phyloP scores from a whole-genome alignment of 2,329 filamentous ascomycete genomes.

The Xylariaceae sp. region DNA sequence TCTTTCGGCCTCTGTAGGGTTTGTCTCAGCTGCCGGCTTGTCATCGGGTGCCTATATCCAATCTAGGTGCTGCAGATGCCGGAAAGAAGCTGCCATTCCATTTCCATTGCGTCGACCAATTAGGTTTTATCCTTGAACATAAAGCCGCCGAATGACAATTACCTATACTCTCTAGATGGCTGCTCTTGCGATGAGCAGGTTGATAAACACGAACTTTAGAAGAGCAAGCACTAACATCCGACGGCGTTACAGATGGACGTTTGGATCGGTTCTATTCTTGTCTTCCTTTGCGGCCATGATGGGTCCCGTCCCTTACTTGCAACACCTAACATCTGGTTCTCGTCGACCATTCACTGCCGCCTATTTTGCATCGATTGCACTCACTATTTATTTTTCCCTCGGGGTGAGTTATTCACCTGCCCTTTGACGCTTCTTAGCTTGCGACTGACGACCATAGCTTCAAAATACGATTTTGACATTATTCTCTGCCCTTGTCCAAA shows the following conservation, averaged over 20 bases:
- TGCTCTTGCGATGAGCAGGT: too few species aligned
- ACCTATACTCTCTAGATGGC: too few species aligned
- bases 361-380: slow-evolving; percentile 87
- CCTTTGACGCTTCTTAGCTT: background rate
- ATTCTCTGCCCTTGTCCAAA: slow-evolving; percentile 76
- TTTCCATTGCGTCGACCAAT: slow-evolving; percentile 8
- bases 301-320: slow-evolving; percentile 78
- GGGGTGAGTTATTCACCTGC: slow-evolving; percentile 62
- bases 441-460: slow-evolving; percentile 52
- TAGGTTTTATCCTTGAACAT: too few species aligned
- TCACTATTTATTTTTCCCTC: slow-evolving; percentile 89
- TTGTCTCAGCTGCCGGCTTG: slow-evolving; percentile 15
- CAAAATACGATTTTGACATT: slow-evolving; percentile 82
- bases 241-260: slow-evolving; percentile 70
- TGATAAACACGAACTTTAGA: background rate
- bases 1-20: slow-evolving; percentile 13
- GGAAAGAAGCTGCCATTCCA: slow-evolving; percentile 30
- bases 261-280: slow-evolving; percentile 86
- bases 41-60: slow-evolving; percentile 8
- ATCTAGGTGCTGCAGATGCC: slow-evolving; percentile 19
- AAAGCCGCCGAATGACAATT: too few species aligned
- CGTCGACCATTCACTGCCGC: slow-evolving; percentile 88
- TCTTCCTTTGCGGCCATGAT: slow-evolving; percentile 91
- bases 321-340: slow-evolving; percentile 78
- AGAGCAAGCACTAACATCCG: slow-evolving; percentile 27